These are phyloP conservation scores for Metarhizium brunneum DNA, from an alignment of 2,329 filamentous ascomycete genomes.

Conservation along the genomic window DNA sequence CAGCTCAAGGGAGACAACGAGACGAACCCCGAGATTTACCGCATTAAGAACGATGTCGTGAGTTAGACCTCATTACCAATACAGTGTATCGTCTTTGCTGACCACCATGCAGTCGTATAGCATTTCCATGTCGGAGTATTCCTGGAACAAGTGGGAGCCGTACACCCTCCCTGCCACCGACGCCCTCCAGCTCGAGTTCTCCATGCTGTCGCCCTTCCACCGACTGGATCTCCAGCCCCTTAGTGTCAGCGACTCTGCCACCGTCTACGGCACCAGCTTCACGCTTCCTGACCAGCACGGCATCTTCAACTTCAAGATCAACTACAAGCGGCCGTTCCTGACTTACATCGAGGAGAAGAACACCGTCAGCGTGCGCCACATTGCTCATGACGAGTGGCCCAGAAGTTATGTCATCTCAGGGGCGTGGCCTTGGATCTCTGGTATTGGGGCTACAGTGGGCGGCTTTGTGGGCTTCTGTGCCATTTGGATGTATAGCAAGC, in stretches of 20 bases:
- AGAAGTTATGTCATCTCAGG: constrained; percentile 82
- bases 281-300: constrained; percentile 91
- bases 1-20: constrained; percentile 47
- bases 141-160: constrained; percentile 62
- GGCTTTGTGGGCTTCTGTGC: constrained; percentile 82
- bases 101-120: constrained; percentile 55
- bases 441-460: constrained; percentile 71
- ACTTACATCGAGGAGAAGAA: constrained; percentile 87
- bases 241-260: constrained; percentile 51
- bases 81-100: not conserved
- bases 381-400: constrained; percentile 95
- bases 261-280: constrained; percentile 68
- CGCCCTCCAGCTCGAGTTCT: constrained; percentile 86
- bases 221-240: constrained; percentile 60
- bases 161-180: constrained; percentile 64
- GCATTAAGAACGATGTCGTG: constrained; percentile 95
- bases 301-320: constrained; percentile 96
- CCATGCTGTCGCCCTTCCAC: constrained; percentile 97
- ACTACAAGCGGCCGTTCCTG: constrained; percentile 93
- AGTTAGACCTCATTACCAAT: constrained; percentile 29
- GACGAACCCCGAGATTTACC: constrained; percentile 80
- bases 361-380: constrained; percentile 89
- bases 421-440: constrained; percentile 90
- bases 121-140: constrained; percentile 84
- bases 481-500: constrained; percentile 71